Conservation (phyloP, 208 protist genomes). For the Naegleria fowleri region DNA sequence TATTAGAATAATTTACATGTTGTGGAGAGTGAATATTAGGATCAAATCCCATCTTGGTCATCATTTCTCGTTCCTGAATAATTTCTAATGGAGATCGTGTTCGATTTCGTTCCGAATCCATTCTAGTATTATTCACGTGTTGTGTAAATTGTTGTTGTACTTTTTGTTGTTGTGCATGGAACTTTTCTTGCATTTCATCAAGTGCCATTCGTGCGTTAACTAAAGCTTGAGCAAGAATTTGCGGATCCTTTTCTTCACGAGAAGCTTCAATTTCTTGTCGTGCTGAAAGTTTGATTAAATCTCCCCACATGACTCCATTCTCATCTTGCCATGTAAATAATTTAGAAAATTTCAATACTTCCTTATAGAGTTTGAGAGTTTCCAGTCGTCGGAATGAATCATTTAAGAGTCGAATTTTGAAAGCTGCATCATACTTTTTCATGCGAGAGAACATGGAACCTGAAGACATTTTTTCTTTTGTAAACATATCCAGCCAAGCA, state of each 20-base stretch:
- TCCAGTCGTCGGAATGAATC: background rate
- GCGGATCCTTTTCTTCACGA: background rate
- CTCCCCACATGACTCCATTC: background rate
- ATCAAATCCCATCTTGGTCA: background rate
- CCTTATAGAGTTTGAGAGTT: background rate
- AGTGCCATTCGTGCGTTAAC: conserved; percentile 11
- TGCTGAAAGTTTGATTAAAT: background rate
- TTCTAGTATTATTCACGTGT: background rate
- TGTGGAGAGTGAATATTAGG: background rate
- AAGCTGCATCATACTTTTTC: background rate
- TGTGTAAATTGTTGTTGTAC: background rate
- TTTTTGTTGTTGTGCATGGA: background rate
- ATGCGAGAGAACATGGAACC: background rate
- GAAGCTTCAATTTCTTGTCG: conserved; percentile 9
- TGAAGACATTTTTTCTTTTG: background rate
- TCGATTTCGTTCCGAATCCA: background rate
- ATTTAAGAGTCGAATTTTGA: background rate
- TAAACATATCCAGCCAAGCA: too few species aligned
- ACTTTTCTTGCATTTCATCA: conserved; percentile 4
- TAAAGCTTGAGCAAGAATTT: conserved; percentile 7
- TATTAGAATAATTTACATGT: background rate
- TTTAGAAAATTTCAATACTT: background rate
- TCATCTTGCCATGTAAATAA: conserved; percentile 19
- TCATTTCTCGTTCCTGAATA: background rate
- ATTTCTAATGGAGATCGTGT: background rate